Evolutionary conservation across 1,284 basidiomycete species (phyloP).

Genomic region (Cutaneotrichosporon cutaneum): DNA sequence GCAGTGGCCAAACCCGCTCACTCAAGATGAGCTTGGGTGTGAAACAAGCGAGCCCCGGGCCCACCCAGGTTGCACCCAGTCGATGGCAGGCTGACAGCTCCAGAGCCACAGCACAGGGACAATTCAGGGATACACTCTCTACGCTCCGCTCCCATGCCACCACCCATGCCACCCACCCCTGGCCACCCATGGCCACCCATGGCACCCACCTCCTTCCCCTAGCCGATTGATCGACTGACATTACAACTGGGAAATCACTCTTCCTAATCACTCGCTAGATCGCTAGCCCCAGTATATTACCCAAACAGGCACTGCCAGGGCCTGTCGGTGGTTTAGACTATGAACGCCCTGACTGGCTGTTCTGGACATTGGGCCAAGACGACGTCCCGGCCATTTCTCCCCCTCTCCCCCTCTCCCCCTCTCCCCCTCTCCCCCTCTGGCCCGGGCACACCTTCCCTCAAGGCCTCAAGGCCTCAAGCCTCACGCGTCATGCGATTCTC

Average conservation of each 20-base stretch:
- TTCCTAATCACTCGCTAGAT: neutral
- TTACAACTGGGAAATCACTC: neutral
- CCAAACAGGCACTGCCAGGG: neutral
- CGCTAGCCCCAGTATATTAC: neutral
- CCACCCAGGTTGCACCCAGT: no score
- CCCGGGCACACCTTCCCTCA: no score
- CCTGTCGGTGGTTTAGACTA: neutral
- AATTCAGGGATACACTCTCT: no score
- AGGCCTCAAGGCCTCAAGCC: neutral
- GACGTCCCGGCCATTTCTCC: neutral
- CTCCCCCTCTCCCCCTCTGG: no score
- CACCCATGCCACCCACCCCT: no score
- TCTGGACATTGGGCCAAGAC: neutral
- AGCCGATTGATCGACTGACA: neutral
- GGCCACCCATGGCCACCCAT: neutral
- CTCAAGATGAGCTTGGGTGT: no score
- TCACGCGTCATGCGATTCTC: neutral
- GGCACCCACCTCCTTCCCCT: neutral
- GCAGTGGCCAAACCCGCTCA: no score
- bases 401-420: no score
- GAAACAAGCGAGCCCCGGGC: no score
- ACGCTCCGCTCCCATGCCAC: no score
- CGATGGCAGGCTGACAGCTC: no score
- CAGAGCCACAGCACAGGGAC: no score
- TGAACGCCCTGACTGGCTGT: neutral